Conservation (phyloP, 78 protist species). For the Parvularia atlantis region DNA sequence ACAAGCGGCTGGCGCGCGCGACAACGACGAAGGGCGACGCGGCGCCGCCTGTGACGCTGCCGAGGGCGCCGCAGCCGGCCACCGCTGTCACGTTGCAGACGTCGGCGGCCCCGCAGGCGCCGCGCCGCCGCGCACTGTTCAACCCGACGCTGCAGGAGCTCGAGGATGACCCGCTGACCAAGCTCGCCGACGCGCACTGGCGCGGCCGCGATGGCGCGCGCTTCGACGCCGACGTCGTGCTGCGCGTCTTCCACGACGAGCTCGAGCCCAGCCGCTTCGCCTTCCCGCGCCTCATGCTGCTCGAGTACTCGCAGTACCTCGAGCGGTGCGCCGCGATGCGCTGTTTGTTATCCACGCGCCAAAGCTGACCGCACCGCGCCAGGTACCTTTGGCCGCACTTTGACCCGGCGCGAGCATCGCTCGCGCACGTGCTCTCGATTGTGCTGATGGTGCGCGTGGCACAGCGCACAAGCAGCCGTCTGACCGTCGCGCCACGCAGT, state of each 20-base stretch:
- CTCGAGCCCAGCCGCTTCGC: background rate
- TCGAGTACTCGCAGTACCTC: constrained; percentile 35
- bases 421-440: constrained; percentile 44
- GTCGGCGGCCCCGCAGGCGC: too few relatives aligned
- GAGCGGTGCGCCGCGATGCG: constrained; percentile 24
- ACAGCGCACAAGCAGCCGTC: too few relatives aligned
- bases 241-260: constrained; percentile 9
- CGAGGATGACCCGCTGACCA: too few relatives aligned
- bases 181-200: background rate
- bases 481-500: too few relatives aligned
- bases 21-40: too few relatives aligned
- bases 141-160: too few relatives aligned
- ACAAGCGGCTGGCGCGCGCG: too few relatives aligned
- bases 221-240: constrained; percentile 10
- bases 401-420: constrained; percentile 4
- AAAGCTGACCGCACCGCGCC: constrained; percentile 8
- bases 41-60: too few relatives aligned
- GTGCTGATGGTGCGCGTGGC: constrained; percentile 60
- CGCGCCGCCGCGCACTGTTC: too few relatives aligned
- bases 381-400: constrained; percentile 72
- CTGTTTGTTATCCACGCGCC: constrained; percentile 5
- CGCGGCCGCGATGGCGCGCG: background rate
- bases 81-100: too few relatives aligned
- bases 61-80: too few relatives aligned
- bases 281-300: background rate